Conservation (phyloP, 2,329 filamentous ascomycete genomes). For the Fusarium solani-melongenae region DNA sequence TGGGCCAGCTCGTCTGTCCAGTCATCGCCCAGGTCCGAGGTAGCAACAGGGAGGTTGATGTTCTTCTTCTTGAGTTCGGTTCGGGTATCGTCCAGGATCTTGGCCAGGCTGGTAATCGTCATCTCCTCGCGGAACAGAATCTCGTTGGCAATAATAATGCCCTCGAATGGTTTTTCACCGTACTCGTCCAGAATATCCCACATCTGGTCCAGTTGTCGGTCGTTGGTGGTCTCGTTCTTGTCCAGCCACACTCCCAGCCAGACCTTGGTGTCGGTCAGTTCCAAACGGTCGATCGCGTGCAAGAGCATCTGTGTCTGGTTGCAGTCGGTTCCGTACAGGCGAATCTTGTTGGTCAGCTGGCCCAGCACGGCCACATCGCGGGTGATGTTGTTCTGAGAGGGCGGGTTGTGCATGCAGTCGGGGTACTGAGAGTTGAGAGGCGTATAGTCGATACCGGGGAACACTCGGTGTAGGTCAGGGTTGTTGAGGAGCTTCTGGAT, state of each 20-base stretch:
- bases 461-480: constrained; percentile 86
- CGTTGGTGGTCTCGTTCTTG: constrained; percentile 83
- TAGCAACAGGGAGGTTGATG: constrained; percentile 81
- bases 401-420: constrained; percentile 78
- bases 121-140: constrained; percentile 82
- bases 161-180: constrained; percentile 76
- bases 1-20: constrained; percentile 79
- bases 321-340: constrained; percentile 95
- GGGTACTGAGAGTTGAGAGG: constrained; percentile 92
- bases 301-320: constrained; percentile 97
- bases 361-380: constrained; percentile 90
- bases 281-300: constrained; percentile 80
- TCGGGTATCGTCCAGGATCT: constrained; percentile 74
- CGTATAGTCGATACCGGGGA: constrained; percentile 95
- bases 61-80: constrained; percentile 75
- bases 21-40: constrained; percentile 88
- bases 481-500: constrained; percentile 88
- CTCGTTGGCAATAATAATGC: constrained; percentile 85
- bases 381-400: constrained; percentile 94
- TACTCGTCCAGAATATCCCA: constrained; percentile 83
- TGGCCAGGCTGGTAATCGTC: constrained; percentile 70
- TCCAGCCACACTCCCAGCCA: constrained; percentile 98
- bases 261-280: constrained; percentile 81
- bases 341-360: constrained; percentile 87
- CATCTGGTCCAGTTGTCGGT: constrained; percentile 84